Evolutionary conservation across 805 yeast species (phyloP).

Genomic region (Lachancea nothofagi): DNA sequence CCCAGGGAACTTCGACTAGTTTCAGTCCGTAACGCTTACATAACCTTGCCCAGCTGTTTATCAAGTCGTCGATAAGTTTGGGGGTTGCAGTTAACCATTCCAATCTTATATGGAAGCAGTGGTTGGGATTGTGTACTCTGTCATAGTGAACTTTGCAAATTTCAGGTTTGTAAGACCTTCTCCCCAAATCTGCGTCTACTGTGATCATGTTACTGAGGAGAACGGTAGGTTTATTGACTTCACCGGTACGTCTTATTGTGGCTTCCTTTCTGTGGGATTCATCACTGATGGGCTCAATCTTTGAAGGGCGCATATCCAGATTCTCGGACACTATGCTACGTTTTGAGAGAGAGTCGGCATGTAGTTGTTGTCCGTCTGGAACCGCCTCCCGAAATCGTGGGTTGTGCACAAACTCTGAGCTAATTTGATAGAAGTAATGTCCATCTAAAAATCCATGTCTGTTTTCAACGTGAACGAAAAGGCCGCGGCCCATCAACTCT

Average conservation of each 20-base stretch:
- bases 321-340: background rate
- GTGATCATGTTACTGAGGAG: constrained; percentile 61
- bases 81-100: constrained; percentile 94
- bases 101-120: constrained; percentile 82
- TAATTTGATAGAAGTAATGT: constrained; percentile 78
- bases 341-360: background rate
- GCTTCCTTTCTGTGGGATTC: constrained; percentile 6
- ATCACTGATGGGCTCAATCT: constrained; percentile 9
- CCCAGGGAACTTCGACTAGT: constrained; percentile 86
- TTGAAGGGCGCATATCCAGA: constrained; percentile 2
- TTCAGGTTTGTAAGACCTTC: constrained; percentile 72
- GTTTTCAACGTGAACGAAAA: constrained; percentile 76
- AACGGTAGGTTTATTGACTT: constrained; percentile 32
- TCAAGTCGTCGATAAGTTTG: constrained; percentile 71
- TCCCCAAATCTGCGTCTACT: constrained; percentile 69
- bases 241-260: background rate
- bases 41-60: constrained; percentile 70
- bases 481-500: constrained; percentile 58
- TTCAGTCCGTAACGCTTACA: constrained; percentile 82
- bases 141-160: constrained; percentile 81
- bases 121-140: constrained; percentile 87
- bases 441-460: constrained; percentile 88
- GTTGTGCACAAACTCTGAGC: constrained; percentile 44
- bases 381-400: constrained; percentile 11
- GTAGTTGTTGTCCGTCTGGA: background rate